These are phyloP conservation scores for Salix udensis DNA, from an alignment of 345 rosid genomes.

Conservation along the genomic window DNA sequence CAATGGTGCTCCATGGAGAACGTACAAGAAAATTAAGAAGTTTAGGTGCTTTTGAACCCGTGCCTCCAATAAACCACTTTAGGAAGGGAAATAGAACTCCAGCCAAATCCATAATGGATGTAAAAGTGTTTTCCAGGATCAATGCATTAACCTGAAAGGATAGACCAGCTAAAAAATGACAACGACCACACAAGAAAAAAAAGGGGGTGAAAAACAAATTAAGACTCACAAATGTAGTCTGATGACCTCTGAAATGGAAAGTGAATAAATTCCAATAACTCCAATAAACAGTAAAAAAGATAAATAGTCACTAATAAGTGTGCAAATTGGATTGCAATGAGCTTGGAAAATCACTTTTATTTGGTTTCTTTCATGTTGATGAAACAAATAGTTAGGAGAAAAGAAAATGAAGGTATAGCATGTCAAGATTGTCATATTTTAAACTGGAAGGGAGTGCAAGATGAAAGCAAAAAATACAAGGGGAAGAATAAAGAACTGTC, in stretches of 20 bases:
- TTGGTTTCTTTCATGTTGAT: background rate
- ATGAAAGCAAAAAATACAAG: background rate
- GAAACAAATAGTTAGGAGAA: background rate
- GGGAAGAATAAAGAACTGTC: background rate
- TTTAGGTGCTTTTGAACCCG: conserved; percentile 68
- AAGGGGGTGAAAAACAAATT: background rate
- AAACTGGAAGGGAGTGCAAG: background rate
- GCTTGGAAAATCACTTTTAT: background rate
- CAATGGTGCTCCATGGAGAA: conserved; percentile 96
- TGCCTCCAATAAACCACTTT: conserved; percentile 95
- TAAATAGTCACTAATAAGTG: background rate
- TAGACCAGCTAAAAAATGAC: conserved; percentile 13
- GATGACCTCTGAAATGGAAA: background rate
- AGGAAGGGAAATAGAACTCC: conserved; percentile 87
- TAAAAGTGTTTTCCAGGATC: conserved; percentile 94
- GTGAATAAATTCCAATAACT: background rate
- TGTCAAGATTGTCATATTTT: background rate
- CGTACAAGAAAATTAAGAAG: conserved; percentile 90
- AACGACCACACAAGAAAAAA: background rate
- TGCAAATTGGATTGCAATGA: background rate
- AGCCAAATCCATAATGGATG: conserved; percentile 99
- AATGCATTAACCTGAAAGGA: conserved; percentile 60
- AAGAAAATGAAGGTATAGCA: background rate
- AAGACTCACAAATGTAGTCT: background rate
- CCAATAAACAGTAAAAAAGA: background rate